These are phyloP conservation scores for Penicillium canescens DNA, from an alignment of 495 filamentous ascomycete species.

Conservation along the genomic window DNA sequence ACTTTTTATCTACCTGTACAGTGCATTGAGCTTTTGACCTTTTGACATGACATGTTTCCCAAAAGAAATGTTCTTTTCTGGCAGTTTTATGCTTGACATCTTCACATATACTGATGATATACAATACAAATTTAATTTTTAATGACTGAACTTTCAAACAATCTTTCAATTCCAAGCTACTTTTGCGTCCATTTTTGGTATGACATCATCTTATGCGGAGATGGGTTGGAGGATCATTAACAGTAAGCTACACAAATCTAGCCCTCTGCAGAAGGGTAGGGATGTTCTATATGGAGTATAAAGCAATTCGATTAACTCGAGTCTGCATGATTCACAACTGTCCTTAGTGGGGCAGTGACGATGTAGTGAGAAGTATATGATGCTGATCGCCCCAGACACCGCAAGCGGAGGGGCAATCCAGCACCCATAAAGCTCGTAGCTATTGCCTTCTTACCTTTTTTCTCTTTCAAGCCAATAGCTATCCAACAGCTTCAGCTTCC, in stretches of 20 bases:
- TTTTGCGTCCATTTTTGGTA: not conserved
- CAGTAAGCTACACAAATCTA: too few species aligned
- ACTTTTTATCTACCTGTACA: not conserved
- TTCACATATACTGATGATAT: not conserved
- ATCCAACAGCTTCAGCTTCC: not conserved
- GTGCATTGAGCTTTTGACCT: not conserved
- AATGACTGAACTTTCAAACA: not conserved
- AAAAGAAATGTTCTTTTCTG: not conserved
- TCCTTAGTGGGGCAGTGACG: slow-evolving; percentile 14
- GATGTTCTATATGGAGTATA: too few species aligned
- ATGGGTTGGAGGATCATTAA: not conserved
- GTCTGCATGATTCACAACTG: not conserved
- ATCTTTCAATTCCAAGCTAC: not conserved
- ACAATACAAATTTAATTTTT: not conserved
- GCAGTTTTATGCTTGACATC: not conserved
- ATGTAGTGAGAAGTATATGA: slow-evolving; percentile 10
- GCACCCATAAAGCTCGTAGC: not conserved
- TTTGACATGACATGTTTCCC: not conserved
- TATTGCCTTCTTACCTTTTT: not conserved
- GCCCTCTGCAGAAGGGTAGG: not conserved
- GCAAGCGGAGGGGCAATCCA: not conserved
- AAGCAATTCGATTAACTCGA: not conserved
- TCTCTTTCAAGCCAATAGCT: not conserved
- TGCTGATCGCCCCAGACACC: not conserved
- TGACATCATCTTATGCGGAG: not conserved